Evolutionary conservation across 352 stramenopile genomes (phyloP).

Genomic region (Phytophthora sp.): DNA sequence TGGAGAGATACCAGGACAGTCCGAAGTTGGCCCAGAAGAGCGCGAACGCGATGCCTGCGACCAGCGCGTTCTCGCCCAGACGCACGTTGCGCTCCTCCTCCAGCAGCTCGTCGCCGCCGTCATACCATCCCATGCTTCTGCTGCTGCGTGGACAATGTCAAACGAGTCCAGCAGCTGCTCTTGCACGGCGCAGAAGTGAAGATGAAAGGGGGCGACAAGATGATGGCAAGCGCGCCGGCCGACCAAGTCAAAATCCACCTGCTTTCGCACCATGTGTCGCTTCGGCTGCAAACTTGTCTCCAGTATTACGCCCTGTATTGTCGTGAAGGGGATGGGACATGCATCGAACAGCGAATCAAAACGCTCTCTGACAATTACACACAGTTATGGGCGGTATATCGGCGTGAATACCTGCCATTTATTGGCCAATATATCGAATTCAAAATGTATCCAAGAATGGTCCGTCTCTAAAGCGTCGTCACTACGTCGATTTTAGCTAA

Average conservation of each 20-base stretch:
- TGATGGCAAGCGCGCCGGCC: constrained; percentile 16
- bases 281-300: constrained; percentile 21
- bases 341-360: constrained; percentile 15
- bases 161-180: constrained; percentile 5
- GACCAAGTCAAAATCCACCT: constrained; percentile 33
- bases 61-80: constrained; percentile 65
- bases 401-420: background rate
- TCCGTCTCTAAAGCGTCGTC: constrained; percentile 23
- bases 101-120: constrained; percentile 48
- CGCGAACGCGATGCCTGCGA: constrained; percentile 62
- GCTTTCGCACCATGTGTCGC: constrained; percentile 11
- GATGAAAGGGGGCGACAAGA: constrained; percentile 16
- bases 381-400: constrained; percentile 13
- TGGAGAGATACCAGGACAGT: constrained; percentile 64
- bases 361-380: no score
- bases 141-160: constrained; percentile 5
- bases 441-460: constrained; percentile 6
- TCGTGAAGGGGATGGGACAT: constrained; percentile 22
- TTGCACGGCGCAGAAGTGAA: constrained; percentile 24
- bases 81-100: constrained; percentile 68
- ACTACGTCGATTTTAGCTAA: background rate
- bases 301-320: constrained; percentile 17
- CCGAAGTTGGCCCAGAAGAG: constrained; percentile 78
- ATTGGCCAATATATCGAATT: constrained; percentile 16
- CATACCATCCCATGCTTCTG: constrained; percentile 40